Percentiles rank a stretch among this genome's conserved stretches.
Evolutionary conservation across 352 stramenopile species (phyloP).

Genomic region (Globisporangium paroecandrum): DNA sequence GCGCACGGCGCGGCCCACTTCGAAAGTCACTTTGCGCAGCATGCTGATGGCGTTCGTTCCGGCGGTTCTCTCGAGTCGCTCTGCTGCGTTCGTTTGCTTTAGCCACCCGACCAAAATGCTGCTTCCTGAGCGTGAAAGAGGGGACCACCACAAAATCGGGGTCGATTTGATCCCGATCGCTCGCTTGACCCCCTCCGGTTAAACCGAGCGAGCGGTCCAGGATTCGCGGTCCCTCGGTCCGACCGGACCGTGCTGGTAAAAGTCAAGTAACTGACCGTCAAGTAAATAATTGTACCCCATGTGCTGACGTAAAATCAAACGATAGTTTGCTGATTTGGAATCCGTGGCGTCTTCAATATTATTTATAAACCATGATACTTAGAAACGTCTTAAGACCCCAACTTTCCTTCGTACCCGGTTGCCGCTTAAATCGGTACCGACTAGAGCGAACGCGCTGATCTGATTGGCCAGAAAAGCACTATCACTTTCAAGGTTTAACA

Average conservation of each 20-base stretch:
- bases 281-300: constrained; percentile 9
- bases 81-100: constrained; percentile 10
- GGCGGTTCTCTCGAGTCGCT: constrained; percentile 12
- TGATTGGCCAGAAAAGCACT: too few species aligned
- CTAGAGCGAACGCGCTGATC: too few species aligned
- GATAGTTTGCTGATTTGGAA: too few species aligned
- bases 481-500: too few species aligned
- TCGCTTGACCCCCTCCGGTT: background rate
- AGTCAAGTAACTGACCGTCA: background rate
- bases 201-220: background rate
- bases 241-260: background rate
- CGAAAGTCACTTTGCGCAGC: constrained; percentile 88
- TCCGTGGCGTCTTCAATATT: too few species aligned
- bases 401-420: too few species aligned
- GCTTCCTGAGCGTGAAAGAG: constrained; percentile 14
- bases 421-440: too few species aligned
- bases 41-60: constrained; percentile 32
- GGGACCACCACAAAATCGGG: constrained; percentile 34
- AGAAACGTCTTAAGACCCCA: too few species aligned
- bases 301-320: background rate
- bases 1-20: constrained; percentile 89
- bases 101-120: constrained; percentile 9
- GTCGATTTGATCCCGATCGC: background rate
- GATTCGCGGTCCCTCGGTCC: background rate
- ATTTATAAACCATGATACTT: too few species aligned